Evolutionary conservation across 345 rosid genomes (phyloP), one percentile per base, ranked within the genome.

Genomic region (Brassica rapa): DNA sequence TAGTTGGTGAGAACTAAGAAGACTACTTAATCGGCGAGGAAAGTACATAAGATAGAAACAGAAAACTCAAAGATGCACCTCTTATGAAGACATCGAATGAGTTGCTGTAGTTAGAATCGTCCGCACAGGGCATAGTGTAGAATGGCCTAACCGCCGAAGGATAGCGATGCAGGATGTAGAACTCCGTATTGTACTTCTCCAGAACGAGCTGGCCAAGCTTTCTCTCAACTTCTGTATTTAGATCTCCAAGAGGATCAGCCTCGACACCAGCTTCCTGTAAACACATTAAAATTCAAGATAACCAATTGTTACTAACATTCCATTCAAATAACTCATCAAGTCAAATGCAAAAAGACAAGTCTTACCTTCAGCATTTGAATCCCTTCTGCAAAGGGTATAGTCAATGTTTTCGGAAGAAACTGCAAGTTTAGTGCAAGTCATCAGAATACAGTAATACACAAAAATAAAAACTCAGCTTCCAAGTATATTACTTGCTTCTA

Each of bases 21-120:
- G 46, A 39, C 46, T 9, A 3, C 12, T 39, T 39, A 2, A 39
- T 27, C 8, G 8, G 21, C 15, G 70, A 49, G 8, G 51, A 27
- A n/a, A 29, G n/a, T 15, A 19, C 6, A 27, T 46, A 39, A 65
- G 62, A 55, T 75, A 27, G 25, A 60, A 62, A 11, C 1, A 1
- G 23, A 5, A 21, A 56, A 55, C 63, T 62, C 19, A 6, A 29
- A 57, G 74, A 32, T 63, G 76, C 82, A 89, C 98, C 97, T 91
- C 98, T 83, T 76, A 95, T 86, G 72, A 95, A 95, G 78, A 95
- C 98, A 82, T 95, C 97, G 79, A 95, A 93, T 29, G 98, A 95
- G 81, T 93, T 93, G 35, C 94, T 90, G 85, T 91, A 95, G 14
- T 71, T 83, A 30, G 93, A 15, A 83, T 89, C 79, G 72, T 91